phyloP scores from a whole-genome alignment of 345 rosid genomes.

The Gossypium stocksii region DNA sequence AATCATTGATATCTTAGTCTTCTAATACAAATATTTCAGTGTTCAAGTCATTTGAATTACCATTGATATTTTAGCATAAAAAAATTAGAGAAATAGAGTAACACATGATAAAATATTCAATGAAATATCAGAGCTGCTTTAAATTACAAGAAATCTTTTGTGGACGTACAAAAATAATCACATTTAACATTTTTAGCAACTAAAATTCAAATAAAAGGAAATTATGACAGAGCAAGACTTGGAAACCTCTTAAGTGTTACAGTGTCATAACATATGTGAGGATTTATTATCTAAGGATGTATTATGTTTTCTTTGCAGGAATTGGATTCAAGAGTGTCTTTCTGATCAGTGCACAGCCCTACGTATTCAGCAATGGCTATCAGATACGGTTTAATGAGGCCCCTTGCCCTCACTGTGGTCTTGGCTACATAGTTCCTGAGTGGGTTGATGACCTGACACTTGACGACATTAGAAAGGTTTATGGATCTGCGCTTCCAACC shows the following conservation, averaged over 20 bases:
- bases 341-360: slow-evolving; percentile 47
- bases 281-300: not conserved
- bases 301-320: slow-evolving; percentile 31
- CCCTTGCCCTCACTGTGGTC: slow-evolving; percentile 55
- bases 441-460: slow-evolving; percentile 66
- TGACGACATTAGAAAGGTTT: slow-evolving; percentile 39
- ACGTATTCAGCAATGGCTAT: slow-evolving; percentile 67
- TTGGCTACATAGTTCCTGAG: slow-evolving; percentile 74
- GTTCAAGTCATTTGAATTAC: too few species aligned
- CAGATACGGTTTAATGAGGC: slow-evolving; percentile 58
- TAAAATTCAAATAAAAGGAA: not conserved
- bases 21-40: too few species aligned
- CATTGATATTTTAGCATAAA: too few species aligned
- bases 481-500: slow-evolving; percentile 54
- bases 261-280: not conserved
- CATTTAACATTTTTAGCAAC: not conserved
- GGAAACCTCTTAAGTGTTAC: not conserved
- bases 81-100: too few species aligned
- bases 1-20: too few species aligned
- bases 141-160: too few species aligned
- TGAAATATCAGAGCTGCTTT: too few species aligned
- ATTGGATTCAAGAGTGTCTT: slow-evolving; percentile 76
- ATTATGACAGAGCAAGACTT: not conserved
- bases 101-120: too few species aligned
- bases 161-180: not conserved